phyloP scores from a whole-genome alignment of 2,329 filamentous ascomycete species.

The Microdochium bolleyi region DNA sequence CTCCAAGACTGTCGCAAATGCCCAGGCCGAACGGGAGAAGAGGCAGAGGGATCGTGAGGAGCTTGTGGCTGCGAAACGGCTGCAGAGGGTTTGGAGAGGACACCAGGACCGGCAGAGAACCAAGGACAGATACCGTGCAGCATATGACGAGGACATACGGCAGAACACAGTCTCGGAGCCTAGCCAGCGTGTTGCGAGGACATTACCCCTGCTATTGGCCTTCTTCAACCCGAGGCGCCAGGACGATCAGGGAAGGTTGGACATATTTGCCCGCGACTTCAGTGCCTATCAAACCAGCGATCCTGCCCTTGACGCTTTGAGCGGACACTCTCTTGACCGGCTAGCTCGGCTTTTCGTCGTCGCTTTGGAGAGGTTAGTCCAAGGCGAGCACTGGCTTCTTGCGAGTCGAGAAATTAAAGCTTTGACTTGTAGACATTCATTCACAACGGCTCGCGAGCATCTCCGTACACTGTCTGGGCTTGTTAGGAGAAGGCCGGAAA shows the following conservation, averaged over 20 bases:
- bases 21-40: slow-evolving; percentile 75
- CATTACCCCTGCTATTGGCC: slow-evolving; percentile 38
- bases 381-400: too few species aligned
- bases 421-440: neutral
- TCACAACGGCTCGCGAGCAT: neutral
- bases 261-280: slow-evolving; percentile 35
- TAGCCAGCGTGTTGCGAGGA: slow-evolving; percentile 16
- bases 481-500: slow-evolving; percentile 15
- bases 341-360: slow-evolving; percentile 10
- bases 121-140: slow-evolving; percentile 45
- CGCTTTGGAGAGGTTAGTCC: slow-evolving; percentile 16
- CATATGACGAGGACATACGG: slow-evolving; percentile 55
- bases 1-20: slow-evolving; percentile 73
- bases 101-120: slow-evolving; percentile 54
- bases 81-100: slow-evolving; percentile 81
- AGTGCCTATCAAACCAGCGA: slow-evolving; percentile 6
- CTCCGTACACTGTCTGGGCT: slow-evolving; percentile 18
- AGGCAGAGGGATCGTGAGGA: slow-evolving; percentile 76
- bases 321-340: slow-evolving; percentile 9
- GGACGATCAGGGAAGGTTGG: slow-evolving; percentile 42
- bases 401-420: neutral
- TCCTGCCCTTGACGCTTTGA: slow-evolving; percentile 10
- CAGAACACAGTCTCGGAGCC: slow-evolving; percentile 21
- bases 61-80: slow-evolving; percentile 61
- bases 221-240: slow-evolving; percentile 35